Percentiles rank a stretch among this genome's conserved stretches.
phyloP scores from a whole-genome alignment of 2,329 filamentous ascomycete genomes.

The Colletotrichum caudatum region DNA sequence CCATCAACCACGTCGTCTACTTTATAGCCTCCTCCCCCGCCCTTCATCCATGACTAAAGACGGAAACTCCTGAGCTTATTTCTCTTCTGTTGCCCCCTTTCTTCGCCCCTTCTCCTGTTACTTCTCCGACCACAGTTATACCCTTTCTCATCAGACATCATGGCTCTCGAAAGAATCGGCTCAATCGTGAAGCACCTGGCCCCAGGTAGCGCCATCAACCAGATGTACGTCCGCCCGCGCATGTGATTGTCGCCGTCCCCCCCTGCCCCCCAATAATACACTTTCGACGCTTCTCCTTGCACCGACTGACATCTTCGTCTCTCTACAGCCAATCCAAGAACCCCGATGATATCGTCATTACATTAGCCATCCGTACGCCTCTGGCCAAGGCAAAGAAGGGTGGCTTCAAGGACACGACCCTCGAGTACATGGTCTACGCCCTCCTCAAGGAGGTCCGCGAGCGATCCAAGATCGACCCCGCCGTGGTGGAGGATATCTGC shows the following conservation, averaged over 20 bases:
- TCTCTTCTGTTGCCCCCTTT: not conserved
- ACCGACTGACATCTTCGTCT: slow-evolving; percentile 41
- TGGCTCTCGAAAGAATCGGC: slow-evolving; percentile 87
- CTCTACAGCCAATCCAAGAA: slow-evolving; percentile 83
- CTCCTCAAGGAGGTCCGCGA: slow-evolving; percentile 81
- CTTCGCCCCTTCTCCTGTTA: not conserved
- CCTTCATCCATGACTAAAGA: slow-evolving; percentile 7
- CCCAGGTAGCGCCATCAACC: slow-evolving; percentile 76
- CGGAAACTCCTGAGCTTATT: slow-evolving; percentile 37
- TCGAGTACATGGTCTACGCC: slow-evolving; percentile 88
- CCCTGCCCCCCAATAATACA: not conserved
- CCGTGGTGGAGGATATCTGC: slow-evolving; percentile 88
- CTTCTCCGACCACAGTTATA: slow-evolving; percentile 3
- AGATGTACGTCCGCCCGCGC: slow-evolving; percentile 73
- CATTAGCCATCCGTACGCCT: slow-evolving; percentile 88
- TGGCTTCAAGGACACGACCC: slow-evolving; percentile 91
- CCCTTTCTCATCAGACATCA: slow-evolving; percentile 54
- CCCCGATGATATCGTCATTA: slow-evolving; percentile 96
- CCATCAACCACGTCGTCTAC: slow-evolving; percentile 36
- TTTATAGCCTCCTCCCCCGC: slow-evolving; percentile 19
- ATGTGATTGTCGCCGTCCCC: slow-evolving; percentile 26
- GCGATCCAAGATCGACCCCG: slow-evolving; percentile 82
- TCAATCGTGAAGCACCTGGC: slow-evolving; percentile 90
- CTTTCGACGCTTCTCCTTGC: no score
- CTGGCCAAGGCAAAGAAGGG: slow-evolving; percentile 91